Evolutionary conservation across 108 stramenopile species (phyloP), one percentile per base, ranked within the genome.

Genomic region (Skeletonema marinoi): DNA sequence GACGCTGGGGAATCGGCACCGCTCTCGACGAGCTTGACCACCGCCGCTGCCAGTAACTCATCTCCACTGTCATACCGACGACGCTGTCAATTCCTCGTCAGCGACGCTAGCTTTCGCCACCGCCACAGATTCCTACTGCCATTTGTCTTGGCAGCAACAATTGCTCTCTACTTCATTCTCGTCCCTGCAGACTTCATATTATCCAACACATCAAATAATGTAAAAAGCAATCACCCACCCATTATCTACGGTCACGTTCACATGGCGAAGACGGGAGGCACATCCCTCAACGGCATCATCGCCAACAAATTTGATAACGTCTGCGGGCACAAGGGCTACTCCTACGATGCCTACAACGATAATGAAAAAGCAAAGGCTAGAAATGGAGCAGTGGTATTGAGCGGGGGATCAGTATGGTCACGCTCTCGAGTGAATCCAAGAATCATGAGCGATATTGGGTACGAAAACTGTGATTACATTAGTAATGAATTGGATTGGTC

Each of bases 301-400:
- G 85, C 85, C 8, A 66, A 67, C 6, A 56, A 73, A 14, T 85
- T 44, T 51, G 85, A 85, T 69, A 72, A 77, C 9, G 71, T 85
- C 8, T 85, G 85, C 65, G 85, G 85, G 2, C 67, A 85, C 78
- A 81, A 81, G 48, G 85, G 85, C 21, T 82, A 81, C 54, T 65
- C 59, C 17, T 80, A 76, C 44, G 84, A 80, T 73, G 17, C 35
- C 32, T 54, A 59, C 54, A 68, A 75, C 33, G 74, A 65, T 44
- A 76, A 84, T 46, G 29, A 67, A 67, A 69, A 66, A 4, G 30
- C 16, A 25, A 33, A 32, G 29, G 39, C 39, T 3, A 33, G 60
- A 19, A 4, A 0, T 12, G 16, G 7, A 31, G 50, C 19, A 2
- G 50, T 51, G 35, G 50, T 12, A 16, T 25, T 67, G 8, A 68